Evolutionary conservation across 441 rosid species (phyloP).

Genomic region (Syzygium malaccense): DNA sequence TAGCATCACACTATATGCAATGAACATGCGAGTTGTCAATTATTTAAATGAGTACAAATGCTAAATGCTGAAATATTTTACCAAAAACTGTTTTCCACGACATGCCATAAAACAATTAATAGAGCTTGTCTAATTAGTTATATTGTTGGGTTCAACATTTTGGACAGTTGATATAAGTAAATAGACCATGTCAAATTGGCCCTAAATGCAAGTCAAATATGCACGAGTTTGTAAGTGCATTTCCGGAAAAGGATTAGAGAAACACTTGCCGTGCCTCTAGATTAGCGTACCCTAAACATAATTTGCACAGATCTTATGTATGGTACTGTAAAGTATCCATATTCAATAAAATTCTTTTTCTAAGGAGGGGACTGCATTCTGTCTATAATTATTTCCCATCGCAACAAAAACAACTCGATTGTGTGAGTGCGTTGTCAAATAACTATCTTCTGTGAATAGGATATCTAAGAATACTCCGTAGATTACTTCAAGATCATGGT

Average conservation of each 20-base stretch:
- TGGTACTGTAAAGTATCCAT: background rate
- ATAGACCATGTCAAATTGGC: background rate
- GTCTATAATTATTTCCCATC: background rate
- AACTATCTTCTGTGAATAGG: background rate
- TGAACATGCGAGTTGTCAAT: background rate
- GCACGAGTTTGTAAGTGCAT: background rate
- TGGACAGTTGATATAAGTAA: background rate
- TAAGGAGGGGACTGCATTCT: background rate
- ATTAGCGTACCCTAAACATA: background rate
- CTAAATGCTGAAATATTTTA: background rate
- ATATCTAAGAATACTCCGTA: background rate
- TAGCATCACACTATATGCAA: too few species aligned
- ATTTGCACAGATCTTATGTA: background rate
- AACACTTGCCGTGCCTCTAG: background rate
- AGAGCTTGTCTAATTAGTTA: background rate
- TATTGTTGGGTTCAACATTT: background rate
- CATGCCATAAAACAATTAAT: slow-evolving; percentile 20
- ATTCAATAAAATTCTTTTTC: background rate
- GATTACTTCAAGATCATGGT: background rate
- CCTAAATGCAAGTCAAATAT: background rate
- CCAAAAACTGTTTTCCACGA: background rate
- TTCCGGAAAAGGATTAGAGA: background rate
- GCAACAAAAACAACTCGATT: background rate
- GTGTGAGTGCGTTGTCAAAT: background rate
- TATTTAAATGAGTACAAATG: background rate